phyloP scores from a whole-genome alignment of 139 green algal species.

The Coelastrella sp. region DNA sequence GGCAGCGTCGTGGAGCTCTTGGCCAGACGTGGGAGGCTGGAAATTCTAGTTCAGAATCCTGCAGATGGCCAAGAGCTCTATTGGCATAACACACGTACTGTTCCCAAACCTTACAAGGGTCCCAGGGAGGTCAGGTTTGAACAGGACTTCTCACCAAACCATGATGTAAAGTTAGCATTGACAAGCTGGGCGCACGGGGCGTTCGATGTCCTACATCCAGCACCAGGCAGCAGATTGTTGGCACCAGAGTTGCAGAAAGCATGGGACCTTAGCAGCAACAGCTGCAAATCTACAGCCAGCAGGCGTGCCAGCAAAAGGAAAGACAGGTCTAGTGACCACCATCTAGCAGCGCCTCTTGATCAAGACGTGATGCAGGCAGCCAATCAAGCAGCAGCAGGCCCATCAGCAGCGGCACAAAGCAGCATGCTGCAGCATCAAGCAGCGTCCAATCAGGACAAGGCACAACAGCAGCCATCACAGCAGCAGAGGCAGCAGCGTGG shows the following conservation, averaged over 20 bases:
- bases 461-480: background rate
- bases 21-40: conserved; percentile 55
- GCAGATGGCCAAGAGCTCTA: conserved; percentile 62
- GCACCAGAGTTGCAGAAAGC: background rate
- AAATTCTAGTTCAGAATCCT: conserved; percentile 66
- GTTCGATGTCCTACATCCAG: conserved; percentile 72
- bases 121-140: conserved; percentile 62
- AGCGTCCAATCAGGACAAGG: background rate
- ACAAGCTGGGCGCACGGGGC: conserved; percentile 70
- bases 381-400: no score
- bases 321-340: background rate
- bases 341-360: conserved; percentile 6
- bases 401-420: background rate
- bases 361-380: no score
- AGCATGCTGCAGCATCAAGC: background rate
- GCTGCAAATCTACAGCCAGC: background rate
- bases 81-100: conserved; percentile 69
- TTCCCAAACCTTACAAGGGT: conserved; percentile 62
- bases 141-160: conserved; percentile 56
- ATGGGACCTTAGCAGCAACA: conserved; percentile 23
- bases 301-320: background rate
- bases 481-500: background rate
- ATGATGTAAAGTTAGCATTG: conserved; percentile 62
- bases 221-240: background rate
- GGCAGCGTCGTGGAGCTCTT: conserved; percentile 72